Evolutionary conservation across 2,329 filamentous ascomycete species (phyloP).

Genomic region (Fusarium transvaalense): DNA sequence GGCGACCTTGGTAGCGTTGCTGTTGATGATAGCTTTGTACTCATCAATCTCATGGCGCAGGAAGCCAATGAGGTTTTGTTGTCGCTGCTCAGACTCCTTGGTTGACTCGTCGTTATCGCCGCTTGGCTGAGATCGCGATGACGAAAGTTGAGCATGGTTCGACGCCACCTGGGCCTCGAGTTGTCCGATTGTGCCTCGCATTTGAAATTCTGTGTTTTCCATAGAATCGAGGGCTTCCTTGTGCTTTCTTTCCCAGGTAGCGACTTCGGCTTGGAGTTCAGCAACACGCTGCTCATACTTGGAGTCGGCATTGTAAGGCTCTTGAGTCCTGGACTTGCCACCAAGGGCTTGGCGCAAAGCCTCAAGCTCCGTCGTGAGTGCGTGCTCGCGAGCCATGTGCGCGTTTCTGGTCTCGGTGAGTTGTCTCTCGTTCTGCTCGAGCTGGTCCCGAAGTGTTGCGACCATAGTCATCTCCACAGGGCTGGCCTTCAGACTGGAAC

Average conservation of each 20-base stretch:
- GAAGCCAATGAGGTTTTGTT: conserved; percentile 69
- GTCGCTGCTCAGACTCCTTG: conserved; percentile 64
- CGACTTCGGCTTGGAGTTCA: conserved; percentile 77
- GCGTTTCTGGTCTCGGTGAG: conserved; percentile 79
- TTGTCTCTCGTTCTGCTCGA: conserved; percentile 87
- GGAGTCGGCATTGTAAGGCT: conserved; percentile 51
- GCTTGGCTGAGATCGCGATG: conserved; percentile 57
- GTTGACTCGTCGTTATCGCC: conserved; percentile 57
- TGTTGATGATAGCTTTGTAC: conserved; percentile 79
- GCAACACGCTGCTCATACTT: conserved; percentile 70
- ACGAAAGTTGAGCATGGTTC: conserved; percentile 65
- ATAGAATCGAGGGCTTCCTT: conserved; percentile 76
- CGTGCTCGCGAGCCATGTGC: conserved; percentile 79
- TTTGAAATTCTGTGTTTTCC: conserved; percentile 77
- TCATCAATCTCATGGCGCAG: conserved; percentile 83
- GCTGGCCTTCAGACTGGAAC: conserved; percentile 85
- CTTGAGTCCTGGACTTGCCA: conserved; percentile 42
- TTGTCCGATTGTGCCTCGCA: conserved; percentile 78
- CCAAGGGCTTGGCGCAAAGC: conserved; percentile 70
- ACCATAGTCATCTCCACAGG: conserved; percentile 94
- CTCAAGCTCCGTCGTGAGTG: conserved; percentile 79
- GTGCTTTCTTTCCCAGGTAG: conserved; percentile 82
- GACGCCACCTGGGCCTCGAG: conserved; percentile 72
- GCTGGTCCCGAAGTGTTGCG: conserved; percentile 85
- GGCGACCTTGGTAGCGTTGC: conserved; percentile 76